Percentiles rank a stretch among this genome's conserved stretches.
Evolutionary conservation across 805 yeast genomes (phyloP).

Genomic region (Yarrowia keelungensis): DNA sequence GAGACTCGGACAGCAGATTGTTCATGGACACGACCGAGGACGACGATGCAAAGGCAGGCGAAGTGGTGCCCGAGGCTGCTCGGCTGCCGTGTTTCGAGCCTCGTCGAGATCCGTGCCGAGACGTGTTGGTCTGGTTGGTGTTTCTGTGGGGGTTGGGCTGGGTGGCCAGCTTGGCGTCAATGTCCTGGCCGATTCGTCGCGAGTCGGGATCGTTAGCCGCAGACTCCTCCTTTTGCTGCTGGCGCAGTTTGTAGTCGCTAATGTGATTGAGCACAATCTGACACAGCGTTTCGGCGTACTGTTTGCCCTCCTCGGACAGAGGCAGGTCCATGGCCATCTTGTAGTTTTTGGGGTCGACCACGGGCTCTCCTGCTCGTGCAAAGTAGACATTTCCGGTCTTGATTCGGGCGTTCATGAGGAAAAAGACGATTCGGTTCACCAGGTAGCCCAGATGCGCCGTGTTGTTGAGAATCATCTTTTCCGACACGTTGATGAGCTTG

Average conservation of each 20-base stretch:
- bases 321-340: conserved; percentile 72
- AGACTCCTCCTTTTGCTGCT: conserved; percentile 28
- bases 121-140: background rate
- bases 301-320: conserved; percentile 73
- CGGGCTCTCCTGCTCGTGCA: conserved; percentile 63
- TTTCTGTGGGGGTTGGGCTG: conserved; percentile 32
- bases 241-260: conserved; percentile 28
- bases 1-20: conserved; percentile 23
- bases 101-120: conserved; percentile 29
- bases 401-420: conserved; percentile 87
- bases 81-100: conserved; percentile 25
- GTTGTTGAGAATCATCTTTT: conserved; percentile 76
- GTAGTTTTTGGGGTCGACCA: conserved; percentile 59
- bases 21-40: conserved; percentile 24
- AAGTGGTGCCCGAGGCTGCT: conserved; percentile 22
- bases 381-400: conserved; percentile 90
- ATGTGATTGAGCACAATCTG: conserved; percentile 58
- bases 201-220: conserved; percentile 35
- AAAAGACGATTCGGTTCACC: conserved; percentile 88
- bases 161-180: conserved; percentile 32
- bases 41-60: conserved; percentile 35
- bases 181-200: conserved; percentile 22
- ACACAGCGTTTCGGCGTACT: conserved; percentile 70
- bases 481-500: conserved; percentile 90
- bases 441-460: conserved; percentile 81